Evolutionary conservation across 1,139 yeast species (phyloP).

Genomic region (Yamadazyma atmosphaerica): DNA sequence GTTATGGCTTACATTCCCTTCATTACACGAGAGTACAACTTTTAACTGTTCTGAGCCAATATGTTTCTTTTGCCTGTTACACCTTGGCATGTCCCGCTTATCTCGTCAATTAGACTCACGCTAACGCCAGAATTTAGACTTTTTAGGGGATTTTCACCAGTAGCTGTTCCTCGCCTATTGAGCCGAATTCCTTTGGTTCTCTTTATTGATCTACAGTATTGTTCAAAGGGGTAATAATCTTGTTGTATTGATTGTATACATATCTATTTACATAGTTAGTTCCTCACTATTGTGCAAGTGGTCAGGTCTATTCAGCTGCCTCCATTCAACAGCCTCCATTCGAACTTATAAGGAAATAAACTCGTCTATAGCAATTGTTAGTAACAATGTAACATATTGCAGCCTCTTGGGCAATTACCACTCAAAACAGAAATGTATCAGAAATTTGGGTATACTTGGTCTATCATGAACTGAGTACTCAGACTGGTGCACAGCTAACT

Average conservation of each 20-base stretch:
- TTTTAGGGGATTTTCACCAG: background rate
- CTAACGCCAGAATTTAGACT: no score
- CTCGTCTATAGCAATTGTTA: constrained; percentile 5
- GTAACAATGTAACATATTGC: constrained; percentile 3
- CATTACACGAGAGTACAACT: background rate
- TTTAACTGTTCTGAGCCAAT: background rate
- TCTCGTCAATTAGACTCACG: background rate
- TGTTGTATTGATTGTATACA: background rate
- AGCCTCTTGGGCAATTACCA: background rate
- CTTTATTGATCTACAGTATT: background rate
- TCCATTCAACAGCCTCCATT: no score
- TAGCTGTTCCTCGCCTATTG: no score
- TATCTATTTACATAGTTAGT: background rate
- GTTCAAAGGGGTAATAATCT: background rate
- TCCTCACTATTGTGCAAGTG: background rate
- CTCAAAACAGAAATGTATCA: constrained; percentile 21
- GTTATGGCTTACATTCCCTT: background rate
- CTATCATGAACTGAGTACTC: constrained; percentile 49
- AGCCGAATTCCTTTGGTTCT: background rate
- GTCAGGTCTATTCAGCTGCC: no score
- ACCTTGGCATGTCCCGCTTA: background rate
- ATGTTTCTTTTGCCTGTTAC: background rate
- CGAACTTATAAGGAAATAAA: background rate
- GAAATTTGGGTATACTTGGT: constrained; percentile 52
- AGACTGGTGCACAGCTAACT: constrained; percentile 57